Conservation (phyloP, 2,329 filamentous ascomycete species). For the Aspergillus tamarii region DNA sequence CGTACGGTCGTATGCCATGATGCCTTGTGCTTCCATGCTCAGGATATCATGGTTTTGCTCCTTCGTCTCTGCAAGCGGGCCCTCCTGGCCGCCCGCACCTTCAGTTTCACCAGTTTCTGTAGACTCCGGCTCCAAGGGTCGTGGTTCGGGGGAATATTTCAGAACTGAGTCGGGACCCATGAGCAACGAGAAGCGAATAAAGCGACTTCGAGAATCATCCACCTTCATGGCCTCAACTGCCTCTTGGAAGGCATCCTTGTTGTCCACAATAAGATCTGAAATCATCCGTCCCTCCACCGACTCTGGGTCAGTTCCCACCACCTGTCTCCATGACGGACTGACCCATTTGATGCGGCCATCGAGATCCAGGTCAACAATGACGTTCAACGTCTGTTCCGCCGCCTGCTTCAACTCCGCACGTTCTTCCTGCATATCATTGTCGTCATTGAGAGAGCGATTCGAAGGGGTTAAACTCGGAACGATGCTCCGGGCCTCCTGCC, state of each 20-base stretch:
- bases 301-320: conserved; percentile 78
- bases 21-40: conserved; percentile 92
- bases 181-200: conserved; percentile 77
- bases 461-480: conserved; percentile 45
- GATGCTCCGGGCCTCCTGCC: conserved; percentile 46
- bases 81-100: conserved; percentile 33
- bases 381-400: conserved; percentile 93
- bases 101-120: conserved; percentile 20
- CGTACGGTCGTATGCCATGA: conserved; percentile 92
- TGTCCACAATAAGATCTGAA: conserved; percentile 77
- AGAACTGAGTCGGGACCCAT: conserved; percentile 72
- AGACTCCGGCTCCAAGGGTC: conserved; percentile 24
- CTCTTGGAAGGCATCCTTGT: conserved; percentile 78
- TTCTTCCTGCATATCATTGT: conserved; percentile 88
- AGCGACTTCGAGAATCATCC: conserved; percentile 90
- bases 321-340: conserved; percentile 92
- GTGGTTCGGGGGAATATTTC: conserved; percentile 46
- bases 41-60: conserved; percentile 60
- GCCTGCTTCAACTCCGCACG: conserved; percentile 92
- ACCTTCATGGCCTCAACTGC: conserved; percentile 86
- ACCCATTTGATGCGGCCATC: conserved; percentile 93
- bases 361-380: conserved; percentile 90
- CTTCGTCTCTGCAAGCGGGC: conserved; percentile 44
- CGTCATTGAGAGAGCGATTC: conserved; percentile 73
- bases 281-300: conserved; percentile 77